Evolutionary conservation across 2,329 filamentous ascomycete species (phyloP), one percentile per base, ranked within the genome.

Genomic region (Paracoccidioides lutzii): DNA sequence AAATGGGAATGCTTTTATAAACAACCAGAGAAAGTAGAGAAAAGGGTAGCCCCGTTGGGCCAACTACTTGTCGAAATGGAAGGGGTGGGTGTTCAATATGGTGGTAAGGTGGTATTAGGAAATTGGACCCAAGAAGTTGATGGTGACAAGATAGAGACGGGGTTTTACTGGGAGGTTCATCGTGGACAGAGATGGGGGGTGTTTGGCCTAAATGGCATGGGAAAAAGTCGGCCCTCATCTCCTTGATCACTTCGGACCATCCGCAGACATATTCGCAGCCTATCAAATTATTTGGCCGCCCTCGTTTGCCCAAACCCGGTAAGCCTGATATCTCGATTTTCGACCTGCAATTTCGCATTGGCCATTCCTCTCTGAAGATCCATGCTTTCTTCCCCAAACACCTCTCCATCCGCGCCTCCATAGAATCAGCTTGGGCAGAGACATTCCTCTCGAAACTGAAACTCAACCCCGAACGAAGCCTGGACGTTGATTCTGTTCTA

Each of bases 161-260:
- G 91, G 0, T 75, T 97, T 5, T 79, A 85, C 66, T 96, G 93
- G 89, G 87, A 80, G 0, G 84, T 97, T 30, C 81, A 83, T 42
- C 81, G 85, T 53, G 90, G 91, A 30, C 83, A 96, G 67, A 82
- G 90, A 59, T 95, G 90, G 87, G 91, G 88, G 3, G 81, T 97
- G 15, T 93, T 98, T 65, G 93, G 93, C 0, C 86, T 90, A 37
- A 97, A 98, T 63, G 93, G 80, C 10, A 95, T 89, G 0, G 93
- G 93, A 15, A 98, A 98, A 98, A 98, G 75, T 98, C 93, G 0
- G 98, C 93, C 0, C 79, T 98, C 42, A 80, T 97, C 33, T 93
- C 90, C 4, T 78, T 98, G 5, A 87, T 98, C 57, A 94, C 88
- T 58, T 97, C 91, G 0, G 93, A 98, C 65, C 93, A 98, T 64